Evolutionary conservation across 192 early-diverging fungal species (phyloP).

Genomic region (Entomortierella beljakovae): DNA sequence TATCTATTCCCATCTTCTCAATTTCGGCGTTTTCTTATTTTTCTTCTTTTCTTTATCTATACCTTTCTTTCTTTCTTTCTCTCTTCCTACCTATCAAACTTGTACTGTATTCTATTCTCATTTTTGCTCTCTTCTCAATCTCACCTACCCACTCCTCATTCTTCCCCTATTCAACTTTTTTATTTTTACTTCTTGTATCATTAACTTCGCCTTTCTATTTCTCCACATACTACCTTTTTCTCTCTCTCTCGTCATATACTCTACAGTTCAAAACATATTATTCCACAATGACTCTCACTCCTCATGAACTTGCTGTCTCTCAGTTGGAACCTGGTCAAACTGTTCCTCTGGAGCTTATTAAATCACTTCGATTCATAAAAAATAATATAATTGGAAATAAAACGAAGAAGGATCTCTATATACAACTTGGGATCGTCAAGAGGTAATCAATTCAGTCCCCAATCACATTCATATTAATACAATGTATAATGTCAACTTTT

Average conservation of each 20-base stretch:
- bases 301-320: conserved; percentile 64
- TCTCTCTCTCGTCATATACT: no score
- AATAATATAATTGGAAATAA: conserved; percentile 86
- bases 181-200: no score
- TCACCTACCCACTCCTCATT: neutral
- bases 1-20: neutral
- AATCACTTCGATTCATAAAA: conserved; percentile 79
- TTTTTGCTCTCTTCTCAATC: neutral
- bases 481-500: no score
- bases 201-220: neutral
- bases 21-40: neutral
- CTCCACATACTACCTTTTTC: neutral
- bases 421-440: conserved; percentile 70
- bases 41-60: neutral
- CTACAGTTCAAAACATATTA: no score
- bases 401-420: conserved; percentile 83
- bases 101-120: no score
- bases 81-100: neutral
- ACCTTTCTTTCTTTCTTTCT: neutral
- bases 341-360: conserved; percentile 53
- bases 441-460: conserved; percentile 43
- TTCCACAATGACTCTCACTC: conserved; percentile 64
- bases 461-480: no score
- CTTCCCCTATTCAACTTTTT: neutral
- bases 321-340: conserved; percentile 58